Conservation (phyloP, 108 stramenopile genomes). For the Craspedostauros australis region DNA sequence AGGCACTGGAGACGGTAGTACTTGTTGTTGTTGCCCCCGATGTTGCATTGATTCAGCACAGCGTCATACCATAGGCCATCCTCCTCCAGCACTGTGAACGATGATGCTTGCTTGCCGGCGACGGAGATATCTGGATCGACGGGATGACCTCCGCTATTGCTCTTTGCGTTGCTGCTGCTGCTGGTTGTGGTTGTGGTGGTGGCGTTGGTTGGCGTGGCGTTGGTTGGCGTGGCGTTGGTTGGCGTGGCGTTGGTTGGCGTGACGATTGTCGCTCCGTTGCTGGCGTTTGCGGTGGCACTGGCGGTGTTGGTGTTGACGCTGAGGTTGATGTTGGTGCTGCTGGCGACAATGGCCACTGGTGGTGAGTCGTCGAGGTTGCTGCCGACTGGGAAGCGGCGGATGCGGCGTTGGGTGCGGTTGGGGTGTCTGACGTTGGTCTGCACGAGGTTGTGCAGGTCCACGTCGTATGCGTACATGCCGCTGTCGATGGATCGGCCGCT, state of each 20-base stretch:
- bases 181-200: too few species aligned
- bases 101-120: slow-evolving; percentile 4
- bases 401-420: slow-evolving; percentile 6
- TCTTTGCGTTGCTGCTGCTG: too few species aligned
- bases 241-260: too few species aligned
- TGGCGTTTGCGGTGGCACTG: too few species aligned
- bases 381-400: slow-evolving; percentile 8
- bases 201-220: too few species aligned
- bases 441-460: slow-evolving; percentile 22
- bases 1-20: slow-evolving; percentile 25
- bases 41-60: slow-evolving; percentile 48
- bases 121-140: slow-evolving; percentile 5
- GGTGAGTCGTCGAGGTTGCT: too few species aligned
- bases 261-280: too few species aligned
- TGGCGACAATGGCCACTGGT: too few species aligned
- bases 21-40: slow-evolving; percentile 48
- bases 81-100: slow-evolving; percentile 9
- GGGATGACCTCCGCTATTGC: too few species aligned
- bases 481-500: slow-evolving; percentile 24
- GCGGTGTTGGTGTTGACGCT: too few species aligned
- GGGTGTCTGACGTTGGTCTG: slow-evolving; percentile 26
- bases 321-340: too few species aligned
- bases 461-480: slow-evolving; percentile 21
- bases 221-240: too few species aligned
- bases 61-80: slow-evolving; percentile 8